Evolutionary conservation across 2,329 filamentous ascomycete species (phyloP).

Genomic region (Whalleya microplaca): DNA sequence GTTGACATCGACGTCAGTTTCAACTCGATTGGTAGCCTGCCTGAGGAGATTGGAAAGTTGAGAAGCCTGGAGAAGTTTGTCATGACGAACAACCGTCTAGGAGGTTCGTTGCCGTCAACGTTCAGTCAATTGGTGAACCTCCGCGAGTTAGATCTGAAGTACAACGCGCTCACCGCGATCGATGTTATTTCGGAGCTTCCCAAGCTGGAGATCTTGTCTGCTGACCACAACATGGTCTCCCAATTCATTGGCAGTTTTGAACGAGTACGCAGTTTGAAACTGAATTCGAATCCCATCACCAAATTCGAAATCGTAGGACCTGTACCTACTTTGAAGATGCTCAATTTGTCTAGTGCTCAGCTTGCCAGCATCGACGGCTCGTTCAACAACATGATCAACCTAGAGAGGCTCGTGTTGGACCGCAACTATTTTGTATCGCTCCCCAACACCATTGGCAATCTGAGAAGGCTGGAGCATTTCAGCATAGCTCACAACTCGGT

Average conservation of each 20-base stretch:
- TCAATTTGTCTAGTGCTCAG: constrained; percentile 92
- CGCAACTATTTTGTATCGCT: constrained; percentile 95
- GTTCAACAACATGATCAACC: constrained; percentile 83
- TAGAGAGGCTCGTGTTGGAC: constrained; percentile 87
- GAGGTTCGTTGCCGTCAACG: constrained; percentile 71
- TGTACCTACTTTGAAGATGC: constrained; percentile 78
- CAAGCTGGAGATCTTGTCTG: constrained; percentile 82
- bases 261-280: constrained; percentile 78
- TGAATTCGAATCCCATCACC: constrained; percentile 95
- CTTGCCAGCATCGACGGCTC: constrained; percentile 86
- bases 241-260: constrained; percentile 89
- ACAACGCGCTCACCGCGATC: constrained; percentile 87
- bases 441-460: constrained; percentile 80
- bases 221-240: constrained; percentile 91
- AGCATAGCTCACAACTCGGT: constrained; percentile 93
- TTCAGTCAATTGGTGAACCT: constrained; percentile 77
- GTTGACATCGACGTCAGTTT: constrained; percentile 97
- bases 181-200: constrained; percentile 84
- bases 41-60: constrained; percentile 77
- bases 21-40: constrained; percentile 81
- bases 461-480: constrained; percentile 84
- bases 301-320: constrained; percentile 82
- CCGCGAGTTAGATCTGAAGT: constrained; percentile 91
- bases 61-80: constrained; percentile 84
- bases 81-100: constrained; percentile 92